Percentiles rank a stretch among this genome's conserved stretches.
phyloP scores from a whole-genome alignment of 306 rosid species.

The Oemleria cerasiformis region DNA sequence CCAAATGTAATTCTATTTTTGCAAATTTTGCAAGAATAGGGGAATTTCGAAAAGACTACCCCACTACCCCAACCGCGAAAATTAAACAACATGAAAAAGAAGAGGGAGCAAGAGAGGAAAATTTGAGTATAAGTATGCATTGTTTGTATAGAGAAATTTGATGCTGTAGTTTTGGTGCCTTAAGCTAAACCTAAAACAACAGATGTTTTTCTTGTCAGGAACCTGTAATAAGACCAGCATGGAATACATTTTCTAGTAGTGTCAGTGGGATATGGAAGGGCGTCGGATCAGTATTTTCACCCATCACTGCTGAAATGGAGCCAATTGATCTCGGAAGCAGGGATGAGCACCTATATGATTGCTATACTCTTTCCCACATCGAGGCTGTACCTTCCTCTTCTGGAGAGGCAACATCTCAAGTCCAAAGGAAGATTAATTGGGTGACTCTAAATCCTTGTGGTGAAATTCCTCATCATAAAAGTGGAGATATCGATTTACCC shows the following conservation, averaged over 20 bases:
- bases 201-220: conserved; percentile 54
- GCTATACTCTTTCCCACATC: conserved; percentile 70
- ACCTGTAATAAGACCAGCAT: conserved; percentile 83
- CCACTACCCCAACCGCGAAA: background rate
- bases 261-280: conserved; percentile 97
- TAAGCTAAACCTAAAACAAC: background rate
- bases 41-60: background rate
- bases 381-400: conserved; percentile 54
- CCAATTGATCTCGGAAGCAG: conserved; percentile 69
- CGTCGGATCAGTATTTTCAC: conserved; percentile 93
- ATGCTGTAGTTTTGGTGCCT: background rate
- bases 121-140: background rate
- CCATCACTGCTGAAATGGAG: conserved; percentile 90
- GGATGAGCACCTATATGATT: conserved; percentile 78
- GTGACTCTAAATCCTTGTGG: conserved; percentile 89
- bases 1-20: background rate
- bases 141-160: background rate
- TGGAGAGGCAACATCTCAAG: conserved; percentile 43
- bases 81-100: background rate
- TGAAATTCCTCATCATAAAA: conserved; percentile 39
- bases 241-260: conserved; percentile 93
- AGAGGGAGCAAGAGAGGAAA: background rate
- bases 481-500: conserved; percentile 22
- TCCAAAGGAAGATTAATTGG: conserved; percentile 78
- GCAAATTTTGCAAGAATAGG: background rate